A percentile compares a stretch with the other conserved stretches of the same genome.
These are phyloP conservation scores for Coniosporium uncinatum DNA, from an alignment of 2,329 filamentous ascomycete genomes.

Conservation along the genomic window DNA sequence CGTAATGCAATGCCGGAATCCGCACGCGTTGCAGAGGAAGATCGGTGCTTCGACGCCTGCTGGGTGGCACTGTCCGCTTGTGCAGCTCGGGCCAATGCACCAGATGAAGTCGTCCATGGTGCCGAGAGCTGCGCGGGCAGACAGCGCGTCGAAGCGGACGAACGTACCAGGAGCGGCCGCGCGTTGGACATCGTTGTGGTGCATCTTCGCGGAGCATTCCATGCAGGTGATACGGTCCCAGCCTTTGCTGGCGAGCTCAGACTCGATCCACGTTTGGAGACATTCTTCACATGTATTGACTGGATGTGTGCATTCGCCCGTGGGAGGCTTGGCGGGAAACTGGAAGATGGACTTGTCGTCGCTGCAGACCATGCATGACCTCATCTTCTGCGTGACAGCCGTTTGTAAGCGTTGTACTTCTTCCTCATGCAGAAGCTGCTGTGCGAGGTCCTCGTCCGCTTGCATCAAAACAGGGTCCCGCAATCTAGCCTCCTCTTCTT, in stretches of 20 bases:
- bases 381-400: constrained; percentile 21
- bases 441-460: not conserved
- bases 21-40: constrained; percentile 28
- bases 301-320: constrained; percentile 23
- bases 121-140: constrained; percentile 36
- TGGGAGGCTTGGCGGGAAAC: constrained; percentile 24
- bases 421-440: not conserved
- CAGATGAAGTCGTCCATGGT: constrained; percentile 41
- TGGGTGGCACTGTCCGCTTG: constrained; percentile 44
- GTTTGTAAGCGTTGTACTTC: not conserved
- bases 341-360: constrained; percentile 18
- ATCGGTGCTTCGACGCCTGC: constrained; percentile 31
- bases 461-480: too few species aligned
- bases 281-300: constrained; percentile 27
- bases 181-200: constrained; percentile 36
- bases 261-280: constrained; percentile 28
- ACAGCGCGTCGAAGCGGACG: constrained; percentile 38
- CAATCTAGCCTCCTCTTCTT: too few species aligned
- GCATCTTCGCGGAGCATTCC: constrained; percentile 38
- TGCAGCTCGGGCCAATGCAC: constrained; percentile 45
- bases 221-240: constrained; percentile 47
- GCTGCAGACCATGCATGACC: constrained; percentile 37
- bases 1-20: constrained; percentile 24
- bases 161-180: constrained; percentile 39
- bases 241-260: constrained; percentile 24